phyloP scores from a whole-genome alignment of 768 basidiomycete species.

The Podaxis mareebaensis region DNA sequence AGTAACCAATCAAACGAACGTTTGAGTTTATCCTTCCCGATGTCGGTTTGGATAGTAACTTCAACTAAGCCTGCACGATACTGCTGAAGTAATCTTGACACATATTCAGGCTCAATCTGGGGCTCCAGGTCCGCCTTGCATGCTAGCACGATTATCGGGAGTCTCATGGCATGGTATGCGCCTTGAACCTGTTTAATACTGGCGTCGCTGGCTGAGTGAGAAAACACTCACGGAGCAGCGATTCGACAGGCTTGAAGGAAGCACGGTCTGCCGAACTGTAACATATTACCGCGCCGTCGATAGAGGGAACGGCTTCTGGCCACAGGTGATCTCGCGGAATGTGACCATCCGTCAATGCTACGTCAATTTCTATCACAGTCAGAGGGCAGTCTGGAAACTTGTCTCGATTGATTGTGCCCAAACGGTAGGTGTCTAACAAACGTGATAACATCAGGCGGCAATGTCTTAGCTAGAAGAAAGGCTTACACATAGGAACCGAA shows the following conservation, averaged over 20 bases:
- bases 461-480: not conserved
- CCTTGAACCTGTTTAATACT: constrained; percentile 38
- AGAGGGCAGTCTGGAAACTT: constrained; percentile 41
- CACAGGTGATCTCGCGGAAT: constrained; percentile 32
- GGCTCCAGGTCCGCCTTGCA: constrained; percentile 80
- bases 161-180: constrained; percentile 53
- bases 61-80: constrained; percentile 82
- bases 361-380: constrained; percentile 57
- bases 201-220: not conserved
- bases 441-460: constrained; percentile 1
- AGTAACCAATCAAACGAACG: constrained; percentile 75
- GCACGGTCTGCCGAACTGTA: constrained; percentile 69
- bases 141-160: constrained; percentile 76
- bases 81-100: constrained; percentile 47
- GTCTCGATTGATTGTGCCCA: constrained; percentile 21
- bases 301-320: constrained; percentile 55
- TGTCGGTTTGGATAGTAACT: constrained; percentile 56
- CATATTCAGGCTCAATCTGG: constrained; percentile 57
- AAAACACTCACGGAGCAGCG: constrained; percentile 64
- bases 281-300: constrained; percentile 84
- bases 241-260: constrained; percentile 68
- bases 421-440: constrained; percentile 31
- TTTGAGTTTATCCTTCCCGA: constrained; percentile 72
- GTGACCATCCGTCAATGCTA: constrained; percentile 35
- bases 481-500: constrained; percentile 11